Conservation (phyloP, 1,139 yeast genomes). For the Geotrichum europaeum region DNA sequence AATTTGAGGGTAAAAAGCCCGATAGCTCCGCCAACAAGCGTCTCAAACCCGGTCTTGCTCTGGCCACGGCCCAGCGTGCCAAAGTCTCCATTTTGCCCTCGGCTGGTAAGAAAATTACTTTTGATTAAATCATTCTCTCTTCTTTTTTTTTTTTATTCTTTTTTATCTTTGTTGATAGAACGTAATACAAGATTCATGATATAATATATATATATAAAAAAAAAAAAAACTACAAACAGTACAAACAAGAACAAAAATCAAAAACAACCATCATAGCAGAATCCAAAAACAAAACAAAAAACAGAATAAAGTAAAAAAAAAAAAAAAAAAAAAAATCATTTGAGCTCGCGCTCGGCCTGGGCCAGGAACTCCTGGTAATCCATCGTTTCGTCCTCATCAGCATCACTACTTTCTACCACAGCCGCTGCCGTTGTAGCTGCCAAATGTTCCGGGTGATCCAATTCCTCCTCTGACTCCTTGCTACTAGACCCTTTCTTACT, state of each 20-base stretch:
- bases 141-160: neutral
- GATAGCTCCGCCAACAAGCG: constrained; percentile 38
- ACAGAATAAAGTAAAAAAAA: neutral
- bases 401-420: neutral
- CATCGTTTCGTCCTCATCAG: constrained; percentile 4
- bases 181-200: neutral
- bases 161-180: neutral
- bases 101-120: constrained; percentile 80
- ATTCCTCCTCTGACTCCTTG: constrained; percentile 14
- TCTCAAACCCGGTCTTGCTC: constrained; percentile 76
- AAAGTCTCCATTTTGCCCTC: constrained; percentile 86
- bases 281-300: neutral
- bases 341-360: constrained; percentile 6
- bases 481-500: constrained; percentile 8
- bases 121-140: constrained; percentile 37
- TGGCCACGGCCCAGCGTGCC: constrained; percentile 85
- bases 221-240: neutral
- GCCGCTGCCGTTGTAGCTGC: neutral
- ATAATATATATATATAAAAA: neutral
- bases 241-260: neutral
- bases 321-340: neutral
- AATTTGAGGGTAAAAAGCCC: constrained; percentile 26
- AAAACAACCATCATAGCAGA: neutral
- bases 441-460: constrained; percentile 1
- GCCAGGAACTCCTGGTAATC: constrained; percentile 13